phyloP scores from a whole-genome alignment of 2,329 filamentous ascomycete genomes.

The Neocatenulostroma microsporum region DNA sequence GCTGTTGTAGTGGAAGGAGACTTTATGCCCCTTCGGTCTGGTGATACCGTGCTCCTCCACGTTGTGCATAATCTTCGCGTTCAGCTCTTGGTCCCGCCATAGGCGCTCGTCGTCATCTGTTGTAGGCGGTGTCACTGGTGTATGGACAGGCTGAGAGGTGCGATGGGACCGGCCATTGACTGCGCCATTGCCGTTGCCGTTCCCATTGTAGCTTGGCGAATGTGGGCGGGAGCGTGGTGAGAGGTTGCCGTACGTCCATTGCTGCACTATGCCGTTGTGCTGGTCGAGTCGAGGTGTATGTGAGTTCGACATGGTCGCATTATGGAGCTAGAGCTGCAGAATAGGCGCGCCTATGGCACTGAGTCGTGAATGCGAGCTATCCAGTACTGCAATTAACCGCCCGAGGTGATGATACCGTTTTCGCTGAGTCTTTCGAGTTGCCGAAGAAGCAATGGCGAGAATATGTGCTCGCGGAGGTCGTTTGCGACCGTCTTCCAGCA shows the following conservation, averaged over 20 bases:
- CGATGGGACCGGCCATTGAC: slow-evolving; percentile 4
- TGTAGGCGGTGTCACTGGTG: slow-evolving; percentile 31
- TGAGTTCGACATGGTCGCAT: not conserved
- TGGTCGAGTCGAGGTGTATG: slow-evolving; percentile 18
- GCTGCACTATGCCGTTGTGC: slow-evolving; percentile 24
- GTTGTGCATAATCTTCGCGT: slow-evolving; percentile 46
- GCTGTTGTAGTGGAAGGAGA: slow-evolving; percentile 93
- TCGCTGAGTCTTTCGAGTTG: not conserved
- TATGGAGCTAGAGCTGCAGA: not conserved
- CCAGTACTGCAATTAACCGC: no score
- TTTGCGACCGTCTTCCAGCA: not conserved
- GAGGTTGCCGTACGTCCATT: slow-evolving; percentile 16
- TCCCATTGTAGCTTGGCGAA: slow-evolving; percentile 7
- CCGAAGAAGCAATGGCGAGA: not conserved
- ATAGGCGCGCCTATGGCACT: no score
- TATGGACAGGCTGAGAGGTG: slow-evolving; percentile 6
- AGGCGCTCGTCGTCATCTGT: slow-evolving; percentile 43
- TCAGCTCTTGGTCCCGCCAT: slow-evolving; percentile 32
- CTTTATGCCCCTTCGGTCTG: slow-evolving; percentile 74
- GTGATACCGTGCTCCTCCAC: slow-evolving; percentile 61
- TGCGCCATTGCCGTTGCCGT: not conserved
- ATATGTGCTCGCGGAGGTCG: not conserved
- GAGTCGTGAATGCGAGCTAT: no score
- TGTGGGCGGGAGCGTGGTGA: slow-evolving; percentile 14
- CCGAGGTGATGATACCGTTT: not conserved